phyloP scores from a whole-genome alignment of 2,329 filamentous ascomycete species.

The Fusarium proliferatum region DNA sequence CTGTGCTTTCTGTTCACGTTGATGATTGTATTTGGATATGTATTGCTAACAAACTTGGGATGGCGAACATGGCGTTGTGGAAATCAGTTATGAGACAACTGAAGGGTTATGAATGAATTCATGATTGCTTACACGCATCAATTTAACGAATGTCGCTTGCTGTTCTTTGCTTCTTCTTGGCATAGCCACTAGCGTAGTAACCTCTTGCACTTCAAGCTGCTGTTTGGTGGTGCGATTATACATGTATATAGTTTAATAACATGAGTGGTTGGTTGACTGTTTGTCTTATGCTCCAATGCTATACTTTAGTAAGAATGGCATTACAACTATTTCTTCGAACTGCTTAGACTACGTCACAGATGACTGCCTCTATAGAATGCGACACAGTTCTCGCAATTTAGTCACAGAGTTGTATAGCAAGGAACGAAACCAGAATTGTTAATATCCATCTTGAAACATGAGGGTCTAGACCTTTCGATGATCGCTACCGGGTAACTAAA shows the following conservation, averaged over 20 bases:
- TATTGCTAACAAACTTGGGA: constrained; percentile 29
- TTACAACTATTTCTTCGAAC: background rate
- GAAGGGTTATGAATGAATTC: constrained; percentile 1
- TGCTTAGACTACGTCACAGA: background rate
- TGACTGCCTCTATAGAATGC: background rate
- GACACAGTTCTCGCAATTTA: background rate
- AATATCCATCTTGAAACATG: background rate
- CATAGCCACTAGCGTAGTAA: background rate
- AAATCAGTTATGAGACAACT: background rate
- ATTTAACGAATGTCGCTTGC: background rate
- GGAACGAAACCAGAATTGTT: background rate
- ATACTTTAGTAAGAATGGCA: background rate
- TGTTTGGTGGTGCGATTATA: background rate
- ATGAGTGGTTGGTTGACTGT: background rate
- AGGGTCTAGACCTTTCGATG: background rate
- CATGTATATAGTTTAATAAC: background rate
- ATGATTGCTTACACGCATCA: constrained; percentile 6
- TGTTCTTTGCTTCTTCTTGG: background rate
- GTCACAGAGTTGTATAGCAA: background rate
- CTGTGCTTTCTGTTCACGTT: background rate
- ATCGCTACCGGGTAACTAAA: background rate
- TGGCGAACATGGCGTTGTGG: constrained; percentile 32
- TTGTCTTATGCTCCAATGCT: too few relatives aligned
- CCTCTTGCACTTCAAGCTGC: background rate
- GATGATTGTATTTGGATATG: constrained; percentile 9